Evolutionary conservation across 2,329 filamentous ascomycete genomes (phyloP), one percentile per base, ranked within the genome.

Genomic region (Exophiala sideris): DNA sequence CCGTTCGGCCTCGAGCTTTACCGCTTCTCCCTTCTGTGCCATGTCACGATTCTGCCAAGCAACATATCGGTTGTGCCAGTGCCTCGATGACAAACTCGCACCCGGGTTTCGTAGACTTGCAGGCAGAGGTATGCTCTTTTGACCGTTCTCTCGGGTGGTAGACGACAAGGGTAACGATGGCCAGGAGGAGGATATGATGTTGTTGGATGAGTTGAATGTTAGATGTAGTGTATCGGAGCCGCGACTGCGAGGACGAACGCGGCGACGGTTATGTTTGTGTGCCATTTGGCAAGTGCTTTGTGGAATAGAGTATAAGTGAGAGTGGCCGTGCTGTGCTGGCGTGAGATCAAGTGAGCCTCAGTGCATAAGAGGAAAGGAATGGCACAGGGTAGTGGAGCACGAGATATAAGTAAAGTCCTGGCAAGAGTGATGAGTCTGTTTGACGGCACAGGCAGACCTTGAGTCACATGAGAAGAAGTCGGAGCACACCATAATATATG

Each of bases 251-350:
- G 70, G 69, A 58, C 73, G 70, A 56, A 70, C 73, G 47, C 72
- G 71, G 58, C 73, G 70, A 67, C 73, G 68, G 57, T 76, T 76
- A 59, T 76, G 73, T 60, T 72, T 72, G 61, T 75, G 73, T 64
- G 73, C 73, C 73, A 76, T 76, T 58, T 34, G 11, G 14, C 29
- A 39, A 16, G 41, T 14, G 20, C 6, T 14, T n/a, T 48, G 24
- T 12, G 11, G 34, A 38, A 40, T 29, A 21, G 10, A 14, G 33
- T 11, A 20, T 29, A 8, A 29, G 24, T 8, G 24, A 29, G 24
- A 29, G 24, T 29, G 24, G 24, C 24, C 7, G 7, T 5, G 24
- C 34, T 14, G 35, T 24, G 57, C 57, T 60, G 57, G 58, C 42
- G 44, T 39, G 52, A 58, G 36, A 20, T 45, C 48, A 58, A 57